A percentile compares a stretch with the other conserved stretches of the same genome.
Evolutionary conservation across 139 green algal genomes (phyloP).

Genomic region (Trebouxia sp.): DNA sequence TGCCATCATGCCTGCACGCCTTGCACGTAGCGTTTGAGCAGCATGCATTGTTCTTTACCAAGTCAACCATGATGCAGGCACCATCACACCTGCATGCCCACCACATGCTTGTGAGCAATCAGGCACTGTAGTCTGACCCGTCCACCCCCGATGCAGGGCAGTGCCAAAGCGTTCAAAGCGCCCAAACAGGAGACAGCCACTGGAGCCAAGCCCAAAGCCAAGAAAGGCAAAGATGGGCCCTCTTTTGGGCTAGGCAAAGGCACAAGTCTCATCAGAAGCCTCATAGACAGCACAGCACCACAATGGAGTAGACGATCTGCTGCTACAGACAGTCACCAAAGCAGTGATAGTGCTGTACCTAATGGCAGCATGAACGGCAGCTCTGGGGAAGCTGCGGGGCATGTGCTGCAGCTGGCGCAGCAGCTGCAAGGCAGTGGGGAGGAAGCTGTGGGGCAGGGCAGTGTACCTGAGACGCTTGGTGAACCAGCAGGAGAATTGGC

Average conservation of each 20-base stretch:
- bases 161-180: neutral
- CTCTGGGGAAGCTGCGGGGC: neutral
- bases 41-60: too few relatives aligned
- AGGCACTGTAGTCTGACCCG: too few relatives aligned
- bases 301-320: too few relatives aligned
- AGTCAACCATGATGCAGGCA: too few relatives aligned
- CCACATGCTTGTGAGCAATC: too few relatives aligned
- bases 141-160: neutral
- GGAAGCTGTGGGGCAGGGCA: neutral
- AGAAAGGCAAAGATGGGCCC: constrained; percentile 12
- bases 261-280: neutral
- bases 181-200: neutral
- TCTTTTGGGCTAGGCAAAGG: constrained; percentile 18
- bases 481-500: neutral
- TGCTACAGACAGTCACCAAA: neutral
- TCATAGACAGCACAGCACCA: constrained; percentile 1
- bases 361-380: neutral
- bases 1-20: too few relatives aligned
- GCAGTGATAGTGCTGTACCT: neutral
- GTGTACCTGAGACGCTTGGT: constrained; percentile 9
- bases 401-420: constrained; percentile 22
- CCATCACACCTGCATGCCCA: too few relatives aligned
- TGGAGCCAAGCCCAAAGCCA: neutral
- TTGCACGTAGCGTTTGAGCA: too few relatives aligned
- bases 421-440: constrained; percentile 1